Percentiles rank a stretch among this genome's conserved stretches.
Conservation (phyloP, 2,329 filamentous ascomycete species). For the Ceratocystis ficicola region DNA sequence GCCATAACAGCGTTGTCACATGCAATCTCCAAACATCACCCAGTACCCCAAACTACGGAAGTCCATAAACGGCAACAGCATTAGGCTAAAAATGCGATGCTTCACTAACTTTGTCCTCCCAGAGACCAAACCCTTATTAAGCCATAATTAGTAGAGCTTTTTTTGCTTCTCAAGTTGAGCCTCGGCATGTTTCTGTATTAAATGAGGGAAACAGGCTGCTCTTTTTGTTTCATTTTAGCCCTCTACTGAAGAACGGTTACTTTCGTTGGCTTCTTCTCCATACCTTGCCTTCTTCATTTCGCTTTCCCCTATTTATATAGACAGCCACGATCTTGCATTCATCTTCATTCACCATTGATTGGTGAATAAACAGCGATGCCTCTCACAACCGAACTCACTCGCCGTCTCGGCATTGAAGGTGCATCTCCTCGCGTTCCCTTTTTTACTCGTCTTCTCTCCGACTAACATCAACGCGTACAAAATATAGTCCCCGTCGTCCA, state of each 20-base stretch:
- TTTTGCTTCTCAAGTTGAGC: no score
- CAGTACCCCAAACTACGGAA: background rate
- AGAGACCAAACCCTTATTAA: no score
- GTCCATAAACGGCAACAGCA: background rate
- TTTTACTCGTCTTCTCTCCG: background rate
- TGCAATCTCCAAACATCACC: background rate
- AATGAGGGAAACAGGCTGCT: no score
- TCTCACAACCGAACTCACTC: constrained; percentile 46
- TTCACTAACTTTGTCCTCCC: no score
- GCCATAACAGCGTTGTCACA: background rate
- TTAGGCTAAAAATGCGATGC: background rate
- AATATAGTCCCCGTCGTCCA: constrained; percentile 63
- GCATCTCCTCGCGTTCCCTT: constrained; percentile 20
- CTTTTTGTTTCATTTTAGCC: no score
- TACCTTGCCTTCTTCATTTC: no score
- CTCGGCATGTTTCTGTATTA: no score
- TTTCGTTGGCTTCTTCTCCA: no score
- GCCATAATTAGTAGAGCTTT: no score
- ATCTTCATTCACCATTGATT: no score
- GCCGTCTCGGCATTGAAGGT: constrained; percentile 45
- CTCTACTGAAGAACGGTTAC: background rate
- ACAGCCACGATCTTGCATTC: background rate
- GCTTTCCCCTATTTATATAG: background rate
- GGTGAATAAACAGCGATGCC: constrained; percentile 34
- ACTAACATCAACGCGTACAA: constrained; percentile 5